Conservation (phyloP, 2,329 filamentous ascomycete species). For the Hymenoscyphus fructigenus region DNA sequence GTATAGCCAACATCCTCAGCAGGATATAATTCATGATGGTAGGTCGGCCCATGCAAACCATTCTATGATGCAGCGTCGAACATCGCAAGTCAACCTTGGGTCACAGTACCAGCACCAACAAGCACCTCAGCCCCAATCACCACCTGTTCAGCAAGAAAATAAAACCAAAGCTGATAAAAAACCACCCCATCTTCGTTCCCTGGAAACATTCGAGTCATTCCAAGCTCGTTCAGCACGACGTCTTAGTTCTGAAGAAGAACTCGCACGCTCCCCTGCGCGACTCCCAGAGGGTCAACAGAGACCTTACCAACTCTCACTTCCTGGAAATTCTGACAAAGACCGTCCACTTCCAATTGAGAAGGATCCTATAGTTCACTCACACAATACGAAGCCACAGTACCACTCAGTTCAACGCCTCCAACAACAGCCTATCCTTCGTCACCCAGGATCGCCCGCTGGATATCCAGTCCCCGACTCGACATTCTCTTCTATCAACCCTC, state of each 20-base stretch:
- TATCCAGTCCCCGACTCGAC: conserved; percentile 29
- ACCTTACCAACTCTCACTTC: conserved; percentile 35
- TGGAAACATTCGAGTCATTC: conserved; percentile 15
- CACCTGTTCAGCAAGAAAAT: not conserved
- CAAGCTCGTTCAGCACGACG: conserved; percentile 11
- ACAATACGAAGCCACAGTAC: conserved; percentile 8
- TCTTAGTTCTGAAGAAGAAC: conserved; percentile 30
- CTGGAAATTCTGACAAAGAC: conserved; percentile 23
- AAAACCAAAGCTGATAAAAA: not conserved
- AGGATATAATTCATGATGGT: not conserved
- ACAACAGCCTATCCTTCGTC: conserved; percentile 24
- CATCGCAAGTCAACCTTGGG: not conserved
- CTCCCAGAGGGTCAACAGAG: conserved; percentile 31
- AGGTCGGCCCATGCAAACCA: not conserved
- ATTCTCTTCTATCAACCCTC: conserved; percentile 29
- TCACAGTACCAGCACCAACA: not conserved
- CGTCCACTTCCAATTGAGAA: conserved; percentile 14
- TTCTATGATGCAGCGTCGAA: conserved; percentile 4
- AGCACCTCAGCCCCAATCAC: not conserved
- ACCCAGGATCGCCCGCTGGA: conserved; percentile 29
- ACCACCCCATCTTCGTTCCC: conserved; percentile 6
- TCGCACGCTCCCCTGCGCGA: conserved; percentile 34
- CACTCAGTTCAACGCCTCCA: conserved; percentile 22
- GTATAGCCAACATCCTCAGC: not conserved
- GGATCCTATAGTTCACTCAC: conserved; percentile 10